phyloP scores from a whole-genome alignment of 192 early-diverging fungal genomes.

The Backusella westeae region DNA sequence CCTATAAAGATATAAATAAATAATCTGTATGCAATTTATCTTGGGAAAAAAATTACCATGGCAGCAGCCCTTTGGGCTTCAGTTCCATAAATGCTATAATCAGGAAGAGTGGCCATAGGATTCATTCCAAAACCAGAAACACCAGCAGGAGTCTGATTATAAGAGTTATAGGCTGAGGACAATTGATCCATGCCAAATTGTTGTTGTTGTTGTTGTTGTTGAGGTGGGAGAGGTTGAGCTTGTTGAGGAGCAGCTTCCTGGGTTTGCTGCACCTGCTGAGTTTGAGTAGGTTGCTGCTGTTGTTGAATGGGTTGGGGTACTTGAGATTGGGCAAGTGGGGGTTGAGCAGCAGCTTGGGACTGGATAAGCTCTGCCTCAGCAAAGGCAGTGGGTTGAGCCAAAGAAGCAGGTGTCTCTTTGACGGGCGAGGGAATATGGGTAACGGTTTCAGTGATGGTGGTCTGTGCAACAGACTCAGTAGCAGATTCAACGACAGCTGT shows the following conservation, averaged over 20 bases:
- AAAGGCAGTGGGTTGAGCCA: not conserved
- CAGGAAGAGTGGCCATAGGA: slow-evolving; percentile 50
- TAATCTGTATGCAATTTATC: not conserved
- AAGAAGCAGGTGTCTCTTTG: not conserved
- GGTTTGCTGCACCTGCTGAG: slow-evolving; percentile 6
- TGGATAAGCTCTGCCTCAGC: not conserved
- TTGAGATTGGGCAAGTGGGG: not conserved
- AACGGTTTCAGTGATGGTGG: not conserved
- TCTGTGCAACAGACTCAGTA: slow-evolving; percentile 21
- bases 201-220: slow-evolving; percentile 44
- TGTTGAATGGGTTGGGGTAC: slow-evolving; percentile 10
- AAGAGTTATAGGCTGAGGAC: slow-evolving; percentile 50
- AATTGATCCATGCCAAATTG: slow-evolving; percentile 47
- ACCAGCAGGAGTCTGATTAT: slow-evolving; percentile 45
- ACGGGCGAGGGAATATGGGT: not conserved
- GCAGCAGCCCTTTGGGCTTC: slow-evolving; percentile 60
- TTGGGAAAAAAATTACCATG: slow-evolving; percentile 17
- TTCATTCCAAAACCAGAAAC: slow-evolving; percentile 54
- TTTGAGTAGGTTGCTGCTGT: not conserved
- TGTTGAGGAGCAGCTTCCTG: not conserved
- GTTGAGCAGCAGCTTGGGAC: not conserved
- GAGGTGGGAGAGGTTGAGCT: slow-evolving; percentile 1
- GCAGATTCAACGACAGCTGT: slow-evolving; percentile 30
- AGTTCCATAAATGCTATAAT: slow-evolving; percentile 59
- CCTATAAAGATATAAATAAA: slow-evolving; percentile 6